Base-by-base conservation (phyloP, 2,329 filamentous ascomycete species). In the Colletotrichum graminicola region DNA sequence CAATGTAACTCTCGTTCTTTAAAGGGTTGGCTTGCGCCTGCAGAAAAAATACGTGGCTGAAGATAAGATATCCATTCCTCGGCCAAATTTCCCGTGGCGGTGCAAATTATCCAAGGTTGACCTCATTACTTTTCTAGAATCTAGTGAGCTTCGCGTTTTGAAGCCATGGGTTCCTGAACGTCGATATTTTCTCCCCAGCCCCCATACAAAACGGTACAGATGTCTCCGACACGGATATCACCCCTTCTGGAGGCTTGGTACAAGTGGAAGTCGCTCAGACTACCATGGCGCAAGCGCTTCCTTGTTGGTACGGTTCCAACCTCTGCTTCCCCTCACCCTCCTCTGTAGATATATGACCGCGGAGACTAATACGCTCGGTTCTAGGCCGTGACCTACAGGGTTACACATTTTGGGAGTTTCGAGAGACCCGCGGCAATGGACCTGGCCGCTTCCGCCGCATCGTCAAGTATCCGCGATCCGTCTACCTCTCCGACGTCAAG, bases 351-450 rank as follows among this genome's bases (percentile, higher is more conserved):
- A 8, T 57, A 23, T 21, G 14, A 62, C 21, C 56, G 32, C 23
- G 34, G 16, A 54, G 32, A 67, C 59, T 71, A 43, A 71, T 47
- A 49, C 39, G 59, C 60, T 64, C 60, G 59, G 39, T 43, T 52
- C 29, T 73, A 92, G 90, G 90, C 74, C 84, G 87, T 76, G 90
- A 92, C 77, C 88, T 92, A 69, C 77, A 88, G 32, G 89, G 90
- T 66, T 92, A 92, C 81, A 91, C 90, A 5, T 92, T 88, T 82
- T 92, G 90, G 90, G 89, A 91, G 76, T 91, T 92, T 80, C 85
- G 85, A 70, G 86, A 90, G 74, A 76, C 80, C 8, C 83, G 84
- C 66, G 80, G 81, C 71, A 76, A 79, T 67, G 75, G 73, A 23
- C 70, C 79, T 56, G 75, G 78, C 43, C 86, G 88, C 74, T 88